Conservation (phyloP, 768 basidiomycete genomes). For the Lepiota subincarnata region DNA sequence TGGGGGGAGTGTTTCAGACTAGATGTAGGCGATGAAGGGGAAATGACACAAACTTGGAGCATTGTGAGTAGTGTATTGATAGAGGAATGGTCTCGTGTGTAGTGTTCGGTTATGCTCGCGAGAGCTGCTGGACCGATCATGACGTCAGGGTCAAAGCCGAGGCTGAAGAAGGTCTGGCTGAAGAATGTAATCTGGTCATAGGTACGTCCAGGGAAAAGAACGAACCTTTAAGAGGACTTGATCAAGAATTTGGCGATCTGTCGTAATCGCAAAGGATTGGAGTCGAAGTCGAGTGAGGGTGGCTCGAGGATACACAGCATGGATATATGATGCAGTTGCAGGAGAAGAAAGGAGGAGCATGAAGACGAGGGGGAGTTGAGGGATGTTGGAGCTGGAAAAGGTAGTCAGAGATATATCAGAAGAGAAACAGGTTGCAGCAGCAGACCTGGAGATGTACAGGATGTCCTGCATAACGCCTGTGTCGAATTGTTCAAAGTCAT, state of each 20-base stretch:
- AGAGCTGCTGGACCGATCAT: constrained; percentile 57
- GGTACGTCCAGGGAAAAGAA: neutral
- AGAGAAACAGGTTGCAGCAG: neutral
- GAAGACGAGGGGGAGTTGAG: constrained; percentile 58
- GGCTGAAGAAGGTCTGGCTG: constrained; percentile 50
- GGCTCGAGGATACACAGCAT: constrained; percentile 54
- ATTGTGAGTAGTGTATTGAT: constrained; percentile 53
- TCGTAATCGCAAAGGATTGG: constrained; percentile 45
- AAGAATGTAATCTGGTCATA: neutral
- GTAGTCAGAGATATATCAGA: neutral
- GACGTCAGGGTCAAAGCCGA: constrained; percentile 54
- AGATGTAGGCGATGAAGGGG: neutral
- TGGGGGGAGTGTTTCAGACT: constrained; percentile 20
- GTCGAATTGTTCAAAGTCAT: constrained; percentile 75
- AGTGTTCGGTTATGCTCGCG: constrained; percentile 55
- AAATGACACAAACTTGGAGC: constrained; percentile 46
- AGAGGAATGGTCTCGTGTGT: constrained; percentile 50
- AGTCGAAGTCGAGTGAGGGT: constrained; percentile 56
- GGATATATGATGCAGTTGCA: constrained; percentile 56
- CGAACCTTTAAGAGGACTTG: constrained; percentile 51
- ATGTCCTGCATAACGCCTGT: constrained; percentile 59
- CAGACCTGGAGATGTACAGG: constrained; percentile 67
- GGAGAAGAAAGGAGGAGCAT: constrained; percentile 53
- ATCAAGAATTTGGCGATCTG: constrained; percentile 57
- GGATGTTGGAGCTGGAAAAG: constrained; percentile 37